Percentiles rank a stretch among this genome's conserved stretches.
phyloP scores from a whole-genome alignment of 176 grass and related monocot species.

The Rhynchospora tenuis region DNA sequence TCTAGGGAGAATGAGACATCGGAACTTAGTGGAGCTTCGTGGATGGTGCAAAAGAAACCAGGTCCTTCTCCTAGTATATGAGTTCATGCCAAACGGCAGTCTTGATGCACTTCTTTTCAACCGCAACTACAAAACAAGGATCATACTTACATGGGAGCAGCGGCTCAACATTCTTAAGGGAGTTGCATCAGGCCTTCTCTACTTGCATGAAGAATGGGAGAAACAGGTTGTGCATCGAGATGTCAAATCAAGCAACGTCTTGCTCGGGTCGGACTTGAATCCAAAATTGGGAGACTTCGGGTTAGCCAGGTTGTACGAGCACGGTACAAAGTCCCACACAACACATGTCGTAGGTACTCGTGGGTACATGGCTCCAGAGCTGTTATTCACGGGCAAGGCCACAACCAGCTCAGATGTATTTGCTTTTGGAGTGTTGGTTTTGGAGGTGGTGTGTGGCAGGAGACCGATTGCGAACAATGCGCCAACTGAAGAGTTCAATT shows the following conservation, averaged over 20 bases:
- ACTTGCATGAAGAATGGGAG: conserved; percentile 58
- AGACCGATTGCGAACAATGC: conserved; percentile 22
- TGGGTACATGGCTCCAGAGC: conserved; percentile 42
- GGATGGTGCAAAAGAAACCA: conserved; percentile 40
- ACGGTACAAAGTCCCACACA: conserved; percentile 30
- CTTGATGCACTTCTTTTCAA: conserved; percentile 30
- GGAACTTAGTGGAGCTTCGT: conserved; percentile 40
- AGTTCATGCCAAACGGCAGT: conserved; percentile 39
- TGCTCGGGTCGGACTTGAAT: conserved; percentile 27
- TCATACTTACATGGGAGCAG: conserved; percentile 27
- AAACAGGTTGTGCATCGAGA: conserved; percentile 50
- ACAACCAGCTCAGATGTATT: conserved; percentile 44
- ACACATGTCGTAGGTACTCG: conserved; percentile 41
- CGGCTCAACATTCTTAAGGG: conserved; percentile 30
- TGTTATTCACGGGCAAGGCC: conserved; percentile 29
- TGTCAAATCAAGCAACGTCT: conserved; percentile 51
- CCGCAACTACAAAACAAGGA: neutral
- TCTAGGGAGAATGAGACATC: conserved; percentile 42
- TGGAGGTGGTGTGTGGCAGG: conserved; percentile 45
- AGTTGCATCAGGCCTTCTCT: conserved; percentile 33
- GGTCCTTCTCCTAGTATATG: conserved; percentile 35
- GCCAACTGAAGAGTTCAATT: conserved; percentile 10
- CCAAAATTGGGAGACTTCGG: conserved; percentile 39
- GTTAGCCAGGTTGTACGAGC: conserved; percentile 37
- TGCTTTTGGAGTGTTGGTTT: conserved; percentile 39